These are phyloP conservation scores for Raffaelea ambrosiae DNA, from an alignment of 2,329 filamentous ascomycete species.

Conservation along the genomic window DNA sequence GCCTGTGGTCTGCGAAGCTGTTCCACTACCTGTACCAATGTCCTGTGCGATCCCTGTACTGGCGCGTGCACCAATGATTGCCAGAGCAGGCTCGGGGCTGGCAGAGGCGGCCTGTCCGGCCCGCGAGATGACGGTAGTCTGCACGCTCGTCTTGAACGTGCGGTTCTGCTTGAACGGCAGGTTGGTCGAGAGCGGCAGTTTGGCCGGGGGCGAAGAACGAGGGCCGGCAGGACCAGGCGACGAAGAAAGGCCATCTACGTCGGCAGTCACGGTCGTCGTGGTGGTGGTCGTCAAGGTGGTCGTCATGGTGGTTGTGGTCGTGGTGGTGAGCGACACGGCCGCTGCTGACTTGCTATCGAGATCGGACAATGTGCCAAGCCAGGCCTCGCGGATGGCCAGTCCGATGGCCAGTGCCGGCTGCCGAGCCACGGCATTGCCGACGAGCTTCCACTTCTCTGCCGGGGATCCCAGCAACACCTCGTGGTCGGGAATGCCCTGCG, in stretches of 20 bases:
- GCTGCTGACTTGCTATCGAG: background rate
- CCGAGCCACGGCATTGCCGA: slow-evolving; percentile 71
- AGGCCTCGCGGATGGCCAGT: slow-evolving; percentile 52
- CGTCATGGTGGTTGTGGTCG: background rate
- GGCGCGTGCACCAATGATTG: too few species aligned
- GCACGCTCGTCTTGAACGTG: slow-evolving; percentile 7
- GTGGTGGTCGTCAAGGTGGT: slow-evolving; percentile 1
- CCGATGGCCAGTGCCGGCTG: slow-evolving; percentile 60
- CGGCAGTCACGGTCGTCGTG: background rate
- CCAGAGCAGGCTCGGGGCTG: too few species aligned
- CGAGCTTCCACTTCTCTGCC: slow-evolving; percentile 50
- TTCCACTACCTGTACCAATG: too few species aligned
- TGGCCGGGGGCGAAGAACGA: background rate
- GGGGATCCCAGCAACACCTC: slow-evolving; percentile 59
- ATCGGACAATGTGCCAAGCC: slow-evolving; percentile 28
- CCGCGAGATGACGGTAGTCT: background rate
- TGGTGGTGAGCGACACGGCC: background rate
- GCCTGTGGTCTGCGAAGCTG: background rate
- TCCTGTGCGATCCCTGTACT: too few species aligned
- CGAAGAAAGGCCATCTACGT: background rate
- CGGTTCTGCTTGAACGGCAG: slow-evolving; percentile 2
- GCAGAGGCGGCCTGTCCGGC: background rate
- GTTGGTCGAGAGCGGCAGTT: background rate
- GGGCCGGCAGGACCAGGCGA: background rate
- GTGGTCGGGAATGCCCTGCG: slow-evolving; percentile 61